A percentile compares a stretch with the other conserved stretches of the same genome.
Conservation (phyloP, 257 asterid genomes). For the Jasminum sambac region DNA sequence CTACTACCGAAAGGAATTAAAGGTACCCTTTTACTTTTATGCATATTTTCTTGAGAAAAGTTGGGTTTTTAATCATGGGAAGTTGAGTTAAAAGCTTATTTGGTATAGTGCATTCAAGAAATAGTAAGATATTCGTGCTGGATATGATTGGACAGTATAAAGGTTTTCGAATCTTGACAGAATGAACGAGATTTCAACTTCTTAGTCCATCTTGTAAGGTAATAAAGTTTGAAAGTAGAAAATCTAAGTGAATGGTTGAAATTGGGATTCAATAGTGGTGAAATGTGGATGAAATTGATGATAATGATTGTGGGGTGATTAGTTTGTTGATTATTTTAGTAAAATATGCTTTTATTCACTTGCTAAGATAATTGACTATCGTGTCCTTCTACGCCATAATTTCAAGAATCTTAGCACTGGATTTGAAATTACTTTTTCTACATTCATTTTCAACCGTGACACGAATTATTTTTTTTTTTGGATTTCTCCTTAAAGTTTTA, state of each 20-base stretch:
- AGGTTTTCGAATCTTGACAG: background rate
- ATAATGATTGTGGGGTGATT: slow-evolving; percentile 18
- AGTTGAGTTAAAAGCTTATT: slow-evolving; percentile 11
- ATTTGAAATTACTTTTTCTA: no score
- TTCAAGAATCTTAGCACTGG: background rate
- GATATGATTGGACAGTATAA: no score
- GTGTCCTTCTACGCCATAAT: slow-evolving; percentile 35
- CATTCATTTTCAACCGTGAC: no score
- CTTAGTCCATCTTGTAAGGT: background rate
- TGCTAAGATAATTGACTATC: slow-evolving; percentile 26
- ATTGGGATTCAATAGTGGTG: background rate
- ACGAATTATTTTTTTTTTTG: no score
- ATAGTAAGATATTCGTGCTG: slow-evolving; percentile 5
- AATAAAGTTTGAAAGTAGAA: background rate
- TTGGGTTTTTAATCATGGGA: background rate
- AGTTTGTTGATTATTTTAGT: slow-evolving; percentile 30
- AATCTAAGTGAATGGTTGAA: background rate
- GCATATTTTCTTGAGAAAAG: slow-evolving; percentile 22
- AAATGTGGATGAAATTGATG: slow-evolving; percentile 14
- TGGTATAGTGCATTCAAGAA: slow-evolving; percentile 23
- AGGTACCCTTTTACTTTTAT: slow-evolving; percentile 23
- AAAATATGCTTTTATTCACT: slow-evolving; percentile 35
- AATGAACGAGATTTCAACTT: background rate
- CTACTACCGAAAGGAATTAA: slow-evolving; percentile 7
- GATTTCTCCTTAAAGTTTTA: no score